These are phyloP conservation scores for Solanum dulcamara DNA, from an alignment of 257 asterid species.

Conservation along the genomic window DNA sequence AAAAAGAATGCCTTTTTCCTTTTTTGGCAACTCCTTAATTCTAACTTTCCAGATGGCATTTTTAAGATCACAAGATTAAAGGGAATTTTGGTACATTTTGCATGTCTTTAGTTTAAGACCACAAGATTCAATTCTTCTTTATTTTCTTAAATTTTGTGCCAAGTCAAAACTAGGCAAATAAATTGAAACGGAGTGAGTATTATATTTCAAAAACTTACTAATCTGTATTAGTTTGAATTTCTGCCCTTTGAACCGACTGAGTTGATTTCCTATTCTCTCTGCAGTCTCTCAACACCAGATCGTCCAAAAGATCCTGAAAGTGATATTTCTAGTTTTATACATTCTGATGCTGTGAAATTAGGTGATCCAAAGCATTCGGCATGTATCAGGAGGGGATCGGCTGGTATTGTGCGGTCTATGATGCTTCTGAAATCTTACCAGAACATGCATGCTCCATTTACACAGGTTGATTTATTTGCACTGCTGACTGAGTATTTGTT, in stretches of 20 bases:
- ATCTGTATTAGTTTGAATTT: not conserved
- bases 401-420: slow-evolving; percentile 45
- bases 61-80: not conserved
- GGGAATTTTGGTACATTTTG: not conserved
- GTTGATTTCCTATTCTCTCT: slow-evolving; percentile 2
- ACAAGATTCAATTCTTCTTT: not conserved
- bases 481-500: slow-evolving; percentile 7
- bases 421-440: slow-evolving; percentile 67
- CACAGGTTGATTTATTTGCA: slow-evolving; percentile 49
- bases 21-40: not conserved
- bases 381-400: slow-evolving; percentile 47
- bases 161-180: not conserved
- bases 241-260: not conserved
- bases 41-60: not conserved
- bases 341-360: slow-evolving; percentile 9
- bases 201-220: not conserved
- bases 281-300: slow-evolving; percentile 21
- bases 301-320: slow-evolving; percentile 3
- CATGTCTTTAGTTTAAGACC: not conserved
- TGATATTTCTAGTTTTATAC: slow-evolving; percentile 7
- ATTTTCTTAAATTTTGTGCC: not conserved
- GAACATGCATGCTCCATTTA: slow-evolving; percentile 65
- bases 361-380: slow-evolving; percentile 18
- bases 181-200: not conserved
- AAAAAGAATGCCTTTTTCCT: not conserved